Conservation (phyloP, 1,139 yeast species). For the Insectozyma bohioensis region DNA sequence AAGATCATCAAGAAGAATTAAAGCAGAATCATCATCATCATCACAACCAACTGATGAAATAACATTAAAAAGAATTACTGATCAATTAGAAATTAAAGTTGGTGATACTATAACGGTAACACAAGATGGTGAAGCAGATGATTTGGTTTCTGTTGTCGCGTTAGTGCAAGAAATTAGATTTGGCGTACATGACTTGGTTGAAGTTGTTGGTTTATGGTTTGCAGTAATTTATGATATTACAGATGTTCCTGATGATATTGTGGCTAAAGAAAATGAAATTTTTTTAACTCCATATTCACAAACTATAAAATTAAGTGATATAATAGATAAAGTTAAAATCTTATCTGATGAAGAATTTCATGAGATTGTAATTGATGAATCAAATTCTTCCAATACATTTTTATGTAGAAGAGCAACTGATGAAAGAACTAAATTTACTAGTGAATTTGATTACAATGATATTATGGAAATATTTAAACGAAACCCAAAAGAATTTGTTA, state of each 20-base stretch:
- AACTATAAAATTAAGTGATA: constrained; percentile 29
- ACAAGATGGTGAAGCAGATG: constrained; percentile 14
- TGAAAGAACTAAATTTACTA: constrained; percentile 32
- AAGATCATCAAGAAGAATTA: constrained; percentile 19
- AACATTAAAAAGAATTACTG: constrained; percentile 28
- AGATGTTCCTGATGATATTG: constrained; percentile 7
- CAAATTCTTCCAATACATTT: constrained; percentile 25
- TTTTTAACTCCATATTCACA: constrained; percentile 41
- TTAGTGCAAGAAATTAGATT: constrained; percentile 41
- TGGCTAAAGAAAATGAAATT: constrained; percentile 30
- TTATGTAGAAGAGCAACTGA: constrained; percentile 42
- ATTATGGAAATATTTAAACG: constrained; percentile 20
- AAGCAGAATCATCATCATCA: constrained; percentile 5
- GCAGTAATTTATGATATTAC: constrained; percentile 25
- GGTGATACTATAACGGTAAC: constrained; percentile 41
- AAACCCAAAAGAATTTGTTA: constrained; percentile 27
- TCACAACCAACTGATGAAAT: constrained; percentile 15
- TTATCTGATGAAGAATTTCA: constrained; percentile 26
- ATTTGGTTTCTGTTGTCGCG: constrained; percentile 26
- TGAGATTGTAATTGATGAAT: constrained; percentile 31
- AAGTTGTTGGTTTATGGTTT: constrained; percentile 40
- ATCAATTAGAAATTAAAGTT: constrained; percentile 35
- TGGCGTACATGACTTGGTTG: constrained; percentile 39
- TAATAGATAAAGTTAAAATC: constrained; percentile 35
- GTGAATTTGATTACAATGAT: constrained; percentile 35